Percentiles rank a stretch among this genome's conserved stretches.
phyloP scores from a whole-genome alignment of 306 rosid genomes.

The Calophaca sinica region DNA sequence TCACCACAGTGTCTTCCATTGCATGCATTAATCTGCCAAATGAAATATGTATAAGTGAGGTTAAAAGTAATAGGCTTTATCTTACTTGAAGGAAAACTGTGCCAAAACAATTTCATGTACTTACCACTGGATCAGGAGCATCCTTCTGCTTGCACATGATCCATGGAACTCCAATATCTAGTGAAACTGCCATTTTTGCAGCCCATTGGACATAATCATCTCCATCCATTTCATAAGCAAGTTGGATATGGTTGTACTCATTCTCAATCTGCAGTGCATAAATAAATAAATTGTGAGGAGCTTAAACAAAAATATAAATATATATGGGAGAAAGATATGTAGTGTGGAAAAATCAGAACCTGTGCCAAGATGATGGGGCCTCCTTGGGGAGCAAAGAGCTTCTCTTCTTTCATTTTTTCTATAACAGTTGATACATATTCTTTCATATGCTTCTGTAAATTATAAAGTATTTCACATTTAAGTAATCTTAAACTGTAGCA shows the following conservation, averaged over 20 bases:
- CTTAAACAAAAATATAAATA: not conserved
- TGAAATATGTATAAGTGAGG: not conserved
- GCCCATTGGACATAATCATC: constrained; percentile 83
- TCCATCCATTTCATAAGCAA: constrained; percentile 67
- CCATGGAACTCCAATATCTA: constrained; percentile 83
- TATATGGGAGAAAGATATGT: constrained; percentile 2
- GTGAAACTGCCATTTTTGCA: constrained; percentile 67
- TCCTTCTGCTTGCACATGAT: constrained; percentile 97
- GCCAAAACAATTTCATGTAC: constrained; percentile 31
- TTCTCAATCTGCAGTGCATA: constrained; percentile 77
- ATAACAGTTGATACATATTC: constrained; percentile 54
- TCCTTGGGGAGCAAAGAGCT: constrained; percentile 82
- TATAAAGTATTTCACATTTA: not conserved
- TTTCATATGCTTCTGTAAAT: constrained; percentile 74
- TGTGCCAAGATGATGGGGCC: constrained; percentile 95
- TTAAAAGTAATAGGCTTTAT: not conserved
- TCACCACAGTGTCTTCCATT: constrained; percentile 99
- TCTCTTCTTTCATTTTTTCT: constrained; percentile 57
- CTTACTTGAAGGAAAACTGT: not conserved
- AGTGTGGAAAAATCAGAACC: constrained; percentile 54
- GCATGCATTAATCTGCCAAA: constrained; percentile 82
- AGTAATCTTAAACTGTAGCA: not conserved
- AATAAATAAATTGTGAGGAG: not conserved
- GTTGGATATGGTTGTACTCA: constrained; percentile 86
- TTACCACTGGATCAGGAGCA: constrained; percentile 96